phyloP scores from a whole-genome alignment of 768 basidiomycete genomes.

The Trametes meyenii region DNA sequence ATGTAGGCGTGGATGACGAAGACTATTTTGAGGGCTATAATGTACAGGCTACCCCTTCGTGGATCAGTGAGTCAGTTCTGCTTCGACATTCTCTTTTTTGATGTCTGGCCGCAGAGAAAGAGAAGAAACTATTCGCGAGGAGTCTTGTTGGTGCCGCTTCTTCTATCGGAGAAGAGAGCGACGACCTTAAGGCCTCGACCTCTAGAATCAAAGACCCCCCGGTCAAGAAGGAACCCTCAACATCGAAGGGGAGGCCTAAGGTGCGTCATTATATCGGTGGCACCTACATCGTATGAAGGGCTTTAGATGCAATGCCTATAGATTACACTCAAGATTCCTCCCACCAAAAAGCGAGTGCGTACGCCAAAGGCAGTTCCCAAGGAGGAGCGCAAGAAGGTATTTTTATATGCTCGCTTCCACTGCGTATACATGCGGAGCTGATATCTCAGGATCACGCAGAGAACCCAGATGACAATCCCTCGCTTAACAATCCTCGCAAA shows the following conservation, averaged over 20 bases:
- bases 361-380: background rate
- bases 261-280: background rate
- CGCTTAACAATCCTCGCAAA: background rate
- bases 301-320: background rate
- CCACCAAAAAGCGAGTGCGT: slow-evolving; percentile 4
- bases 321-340: background rate
- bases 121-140: slow-evolving; percentile 41
- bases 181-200: slow-evolving; percentile 11
- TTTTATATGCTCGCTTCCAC: background rate
- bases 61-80: slow-evolving; percentile 54
- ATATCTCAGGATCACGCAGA: background rate
- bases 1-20: slow-evolving; percentile 57
- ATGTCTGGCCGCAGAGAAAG: slow-evolving; percentile 35
- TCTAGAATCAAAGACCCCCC: background rate
- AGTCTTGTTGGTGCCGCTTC: slow-evolving; percentile 26
- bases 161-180: slow-evolving; percentile 16
- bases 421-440: slow-evolving; percentile 1
- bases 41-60: slow-evolving; percentile 46
- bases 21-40: slow-evolving; percentile 55
- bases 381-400: background rate
- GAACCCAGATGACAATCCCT: slow-evolving; percentile 7
- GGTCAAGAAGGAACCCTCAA: slow-evolving; percentile 9
- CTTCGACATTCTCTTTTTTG: background rate
- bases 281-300: too few relatives aligned
- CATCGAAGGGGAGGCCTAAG: slow-evolving; percentile 28